These are phyloP conservation scores for Artemisia tridentata DNA, from an alignment of 129 eudicot genomes.

Conservation along the genomic window DNA sequence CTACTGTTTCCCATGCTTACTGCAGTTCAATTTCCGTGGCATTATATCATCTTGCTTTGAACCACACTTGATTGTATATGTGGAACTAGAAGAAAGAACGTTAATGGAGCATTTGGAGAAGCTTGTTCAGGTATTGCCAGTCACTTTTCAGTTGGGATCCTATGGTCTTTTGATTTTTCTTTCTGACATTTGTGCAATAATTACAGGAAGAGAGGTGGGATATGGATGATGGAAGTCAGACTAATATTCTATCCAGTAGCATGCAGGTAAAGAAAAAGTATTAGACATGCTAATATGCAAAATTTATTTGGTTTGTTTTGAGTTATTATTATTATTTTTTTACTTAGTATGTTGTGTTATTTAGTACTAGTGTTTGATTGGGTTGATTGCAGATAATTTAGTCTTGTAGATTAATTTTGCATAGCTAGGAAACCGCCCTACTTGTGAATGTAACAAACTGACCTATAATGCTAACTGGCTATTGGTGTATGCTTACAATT, in stretches of 20 bases:
- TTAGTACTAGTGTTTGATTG: no score
- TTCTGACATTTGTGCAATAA: slow-evolving; percentile 20
- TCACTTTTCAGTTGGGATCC: slow-evolving; percentile 18
- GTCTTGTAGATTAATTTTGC: no score
- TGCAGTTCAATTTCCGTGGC: slow-evolving; percentile 92
- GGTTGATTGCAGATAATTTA: no score
- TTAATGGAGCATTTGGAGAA: slow-evolving; percentile 94
- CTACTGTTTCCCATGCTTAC: slow-evolving; percentile 19
- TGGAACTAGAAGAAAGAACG: slow-evolving; percentile 96
- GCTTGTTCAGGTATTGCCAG: slow-evolving; percentile 74
- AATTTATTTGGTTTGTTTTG: no score
- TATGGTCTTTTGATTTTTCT: slow-evolving; percentile 13
- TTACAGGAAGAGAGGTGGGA: slow-evolving; percentile 97
- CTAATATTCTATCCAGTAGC: slow-evolving; percentile 90
- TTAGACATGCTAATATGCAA: slow-evolving; percentile 6
- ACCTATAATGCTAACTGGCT: no score
- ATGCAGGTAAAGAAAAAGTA: slow-evolving; percentile 68
- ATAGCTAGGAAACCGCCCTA: no score
- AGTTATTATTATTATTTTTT: no score
- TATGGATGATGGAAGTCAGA: slow-evolving; percentile 97
- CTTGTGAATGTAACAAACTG: no score
- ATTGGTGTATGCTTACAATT: no score
- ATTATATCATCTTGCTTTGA: slow-evolving; percentile 97
- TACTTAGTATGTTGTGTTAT: no score
- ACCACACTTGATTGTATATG: slow-evolving; percentile 86